A percentile compares a stretch with the other conserved stretches of the same genome.
Conservation (phyloP, 2,329 filamentous ascomycete species). For the Chalaropsis thielavioides region DNA sequence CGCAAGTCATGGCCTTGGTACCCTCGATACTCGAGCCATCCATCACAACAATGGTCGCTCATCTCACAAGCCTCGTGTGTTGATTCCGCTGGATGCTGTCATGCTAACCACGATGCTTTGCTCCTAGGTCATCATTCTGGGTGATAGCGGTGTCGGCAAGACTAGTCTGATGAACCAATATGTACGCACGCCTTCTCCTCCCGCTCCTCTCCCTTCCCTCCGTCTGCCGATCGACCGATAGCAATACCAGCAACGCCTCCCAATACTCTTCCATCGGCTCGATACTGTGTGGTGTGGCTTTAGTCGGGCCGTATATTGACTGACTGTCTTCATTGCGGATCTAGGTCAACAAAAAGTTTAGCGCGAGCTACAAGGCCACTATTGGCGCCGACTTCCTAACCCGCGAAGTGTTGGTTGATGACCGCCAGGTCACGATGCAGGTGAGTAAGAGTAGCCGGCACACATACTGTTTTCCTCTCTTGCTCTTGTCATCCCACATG, state of each 20-base stretch:
- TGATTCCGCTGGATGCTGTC: neutral
- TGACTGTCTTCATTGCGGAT: neutral
- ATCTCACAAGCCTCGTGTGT: neutral
- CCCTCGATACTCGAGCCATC: conserved; percentile 6
- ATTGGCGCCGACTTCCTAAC: conserved; percentile 98
- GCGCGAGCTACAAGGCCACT: conserved; percentile 97
- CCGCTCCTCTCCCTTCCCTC: neutral
- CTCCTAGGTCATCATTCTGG: conserved; percentile 89
- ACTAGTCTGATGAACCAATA: conserved; percentile 99
- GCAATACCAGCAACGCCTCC: neutral
- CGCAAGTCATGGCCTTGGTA: conserved; percentile 18
- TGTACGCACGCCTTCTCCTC: conserved; percentile 46
- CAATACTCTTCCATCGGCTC: neutral
- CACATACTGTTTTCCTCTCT: neutral
- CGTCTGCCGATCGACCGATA: neutral
- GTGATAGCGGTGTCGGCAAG: conserved; percentile 97
- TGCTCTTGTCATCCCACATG: neutral
- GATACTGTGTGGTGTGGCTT: neutral
- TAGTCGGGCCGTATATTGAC: neutral
- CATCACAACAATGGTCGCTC: neutral
- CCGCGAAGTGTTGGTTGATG: conserved; percentile 93
- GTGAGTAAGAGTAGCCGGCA: conserved; percentile 29
- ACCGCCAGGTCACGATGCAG: conserved; percentile 97
- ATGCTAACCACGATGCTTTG: conserved; percentile 5
- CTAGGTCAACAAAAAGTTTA: conserved; percentile 99